Percentiles rank a stretch among this genome's conserved stretches.
Evolutionary conservation across 306 rosid species (phyloP).

Genomic region (Vicia villosa): DNA sequence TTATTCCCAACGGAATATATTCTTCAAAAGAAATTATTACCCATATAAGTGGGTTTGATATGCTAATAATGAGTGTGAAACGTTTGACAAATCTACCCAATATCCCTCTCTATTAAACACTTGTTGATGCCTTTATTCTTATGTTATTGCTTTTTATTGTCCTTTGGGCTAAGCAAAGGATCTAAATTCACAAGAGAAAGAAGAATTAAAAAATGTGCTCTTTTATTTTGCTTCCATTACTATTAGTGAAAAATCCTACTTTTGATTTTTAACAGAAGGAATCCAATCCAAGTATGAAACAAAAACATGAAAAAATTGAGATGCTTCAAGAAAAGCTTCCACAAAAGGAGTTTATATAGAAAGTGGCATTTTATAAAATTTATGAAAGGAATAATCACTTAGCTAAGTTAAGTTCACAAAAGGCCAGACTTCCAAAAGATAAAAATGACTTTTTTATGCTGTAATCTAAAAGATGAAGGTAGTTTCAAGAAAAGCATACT

Average conservation of each 20-base stretch:
- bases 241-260: background rate
- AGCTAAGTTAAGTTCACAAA: constrained; percentile 20
- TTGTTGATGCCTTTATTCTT: constrained; percentile 34
- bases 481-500: constrained; percentile 17
- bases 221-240: constrained; percentile 21
- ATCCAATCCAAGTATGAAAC: constrained; percentile 13
- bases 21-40: constrained; percentile 27
- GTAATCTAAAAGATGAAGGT: constrained; percentile 11
- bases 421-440: constrained; percentile 22
- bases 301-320: background rate
- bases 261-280: constrained; percentile 9
- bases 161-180: constrained; percentile 44
- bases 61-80: constrained; percentile 11
- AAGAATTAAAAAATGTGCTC: constrained; percentile 7
- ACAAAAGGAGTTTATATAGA: background rate
- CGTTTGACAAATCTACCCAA: constrained; percentile 29
- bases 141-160: constrained; percentile 4
- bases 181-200: constrained; percentile 23
- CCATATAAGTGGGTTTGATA: constrained; percentile 31
- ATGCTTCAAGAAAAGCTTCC: constrained; percentile 16
- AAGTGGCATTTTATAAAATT: constrained; percentile 11
- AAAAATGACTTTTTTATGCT: background rate
- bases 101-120: background rate
- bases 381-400: constrained; percentile 24
- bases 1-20: constrained; percentile 37